These are phyloP conservation scores for Leishmania tarentolae DNA, from an alignment of 208 protist species.

Conservation along the genomic window DNA sequence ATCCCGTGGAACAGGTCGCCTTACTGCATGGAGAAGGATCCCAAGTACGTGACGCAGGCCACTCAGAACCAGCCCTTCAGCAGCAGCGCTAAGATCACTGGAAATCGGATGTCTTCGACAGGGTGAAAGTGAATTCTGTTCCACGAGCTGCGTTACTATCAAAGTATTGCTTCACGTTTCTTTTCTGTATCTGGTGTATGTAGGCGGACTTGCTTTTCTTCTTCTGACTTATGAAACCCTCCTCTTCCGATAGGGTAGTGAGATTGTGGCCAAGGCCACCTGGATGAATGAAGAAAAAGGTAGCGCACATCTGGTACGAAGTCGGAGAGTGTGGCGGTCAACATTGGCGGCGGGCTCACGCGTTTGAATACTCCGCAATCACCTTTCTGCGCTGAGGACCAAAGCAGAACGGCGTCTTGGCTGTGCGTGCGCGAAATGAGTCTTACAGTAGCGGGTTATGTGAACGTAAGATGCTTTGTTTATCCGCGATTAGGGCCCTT, in stretches of 20 bases:
- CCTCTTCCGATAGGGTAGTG: neutral
- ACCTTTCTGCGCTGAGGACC: neutral
- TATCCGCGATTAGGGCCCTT: neutral
- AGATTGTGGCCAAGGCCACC: neutral
- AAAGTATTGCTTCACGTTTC: neutral
- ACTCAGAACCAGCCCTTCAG: slow-evolving; percentile 78
- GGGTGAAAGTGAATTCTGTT: neutral
- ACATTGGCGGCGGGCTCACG: neutral
- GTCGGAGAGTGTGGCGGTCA: neutral
- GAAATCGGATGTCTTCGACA: slow-evolving; percentile 39
- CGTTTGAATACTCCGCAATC: neutral
- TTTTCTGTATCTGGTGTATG: slow-evolving; percentile 3
- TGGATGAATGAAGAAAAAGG: slow-evolving; percentile 7
- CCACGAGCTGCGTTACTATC: neutral
- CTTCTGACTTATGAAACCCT: neutral
- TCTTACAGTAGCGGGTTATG: neutral
- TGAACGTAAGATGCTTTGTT: neutral
- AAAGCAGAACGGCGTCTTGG: neutral
- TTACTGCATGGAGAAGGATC: slow-evolving; percentile 92
- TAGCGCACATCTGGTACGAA: neutral
- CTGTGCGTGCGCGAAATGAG: neutral
- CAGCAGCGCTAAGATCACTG: slow-evolving; percentile 74
- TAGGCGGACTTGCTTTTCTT: neutral
- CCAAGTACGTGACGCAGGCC: slow-evolving; percentile 72
- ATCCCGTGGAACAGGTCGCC: slow-evolving; percentile 84